Base-by-base conservation (phyloP, 306 rosid species). In the Carpinus fangiana region DNA sequence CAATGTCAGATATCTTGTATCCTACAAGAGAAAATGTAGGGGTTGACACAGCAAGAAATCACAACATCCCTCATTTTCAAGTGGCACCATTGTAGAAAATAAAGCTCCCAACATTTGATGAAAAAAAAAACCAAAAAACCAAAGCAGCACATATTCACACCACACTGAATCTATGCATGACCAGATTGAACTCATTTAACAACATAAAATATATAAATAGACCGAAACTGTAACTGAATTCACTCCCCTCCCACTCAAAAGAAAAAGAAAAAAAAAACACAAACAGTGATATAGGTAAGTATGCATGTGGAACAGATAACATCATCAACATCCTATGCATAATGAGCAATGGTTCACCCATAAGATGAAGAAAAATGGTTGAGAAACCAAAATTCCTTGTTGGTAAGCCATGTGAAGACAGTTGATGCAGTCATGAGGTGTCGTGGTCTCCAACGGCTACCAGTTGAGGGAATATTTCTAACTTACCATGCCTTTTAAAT, bases 1-100 rank as follows among this genome's bases (percentile, higher is more conserved):
- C 64, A 90, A 21, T 41, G 62, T 76, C 75, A 72, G 55, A 60
- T 69, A 54, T 23, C 61, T 61, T 26, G 53, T 14, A 51, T 10
- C 8, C 10, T 28, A 45, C 53, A 43, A 54, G 3, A n/a, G 21
- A 61, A 23, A 41, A 2, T 34, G 70, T 7, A 64, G 46, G 46
- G 16, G 18, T 21, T 34, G 70, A 34, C 23, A 36, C 7, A 36
- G 17, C 18, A 34, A 34, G 70, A 57, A 20, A 57, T 57, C 34
- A 21, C 7, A 61, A 23, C 52, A 61, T 26, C 67, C 17, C 41
- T 61, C 55, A 43, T 51, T 62, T 73, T 73, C 66, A 60, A 48
- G 5, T 54, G 38, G 53, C 17, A n/a, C 61, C 36, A 50, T 28
- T 20, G 8, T 50, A 43, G 64, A 18, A 23, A 9, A 78, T 17